Base-by-base conservation (phyloP, 768 basidiomycete genomes). In the Boletus rex-veris region DNA sequence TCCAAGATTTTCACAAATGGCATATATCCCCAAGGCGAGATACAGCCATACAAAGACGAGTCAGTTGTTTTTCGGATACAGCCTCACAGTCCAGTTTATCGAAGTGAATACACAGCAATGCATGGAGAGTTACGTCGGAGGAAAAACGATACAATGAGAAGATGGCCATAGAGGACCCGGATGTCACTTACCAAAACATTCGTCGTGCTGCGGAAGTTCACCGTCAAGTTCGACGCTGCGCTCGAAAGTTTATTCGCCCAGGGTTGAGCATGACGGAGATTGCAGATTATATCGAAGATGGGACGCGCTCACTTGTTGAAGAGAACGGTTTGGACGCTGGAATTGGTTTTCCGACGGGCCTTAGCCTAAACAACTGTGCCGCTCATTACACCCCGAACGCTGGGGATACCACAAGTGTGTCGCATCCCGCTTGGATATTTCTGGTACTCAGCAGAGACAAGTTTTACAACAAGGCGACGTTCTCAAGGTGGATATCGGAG, bases 301-400 rank as follows among this genome's bases (percentile, higher is more conserved):
- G 91, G 9, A 92, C 89, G 24, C 80, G 97, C 47, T 86, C 93
- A 2, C 74, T 98, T 31, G 95, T 96, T 0, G 97, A 98, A 72
- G 95, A 90, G 73, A 83, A 86, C 58, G 93, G 92, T 10, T 68
- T 92, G 49, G 83, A 93, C 54, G 75, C 82, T 38, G 97, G 97
- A 3, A 79, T 99, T 58, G 97, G 94, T 2, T 99, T 99, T 74
- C 97, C 97, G 28, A 98, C 96, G 9, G 97, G 97, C 36, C 75
- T 98, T 58, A 95, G 87, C 71, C 71, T 93, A 60, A 99, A 99
- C 69, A 77, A 97, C 64, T 93, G 92, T 59, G 97, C 97, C 0
- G 97, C 97, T 15, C 97, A 99, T 73, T 99, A 91, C 69, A 87
- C 90, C 5, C 96, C 96, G 10, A 99, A 99, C 69, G 85, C 94